A percentile compares a stretch with the other conserved stretches of the same genome.
Conservation (phyloP, 164 flowering plant genomes). For the Cinnamomum micranthum region DNA sequence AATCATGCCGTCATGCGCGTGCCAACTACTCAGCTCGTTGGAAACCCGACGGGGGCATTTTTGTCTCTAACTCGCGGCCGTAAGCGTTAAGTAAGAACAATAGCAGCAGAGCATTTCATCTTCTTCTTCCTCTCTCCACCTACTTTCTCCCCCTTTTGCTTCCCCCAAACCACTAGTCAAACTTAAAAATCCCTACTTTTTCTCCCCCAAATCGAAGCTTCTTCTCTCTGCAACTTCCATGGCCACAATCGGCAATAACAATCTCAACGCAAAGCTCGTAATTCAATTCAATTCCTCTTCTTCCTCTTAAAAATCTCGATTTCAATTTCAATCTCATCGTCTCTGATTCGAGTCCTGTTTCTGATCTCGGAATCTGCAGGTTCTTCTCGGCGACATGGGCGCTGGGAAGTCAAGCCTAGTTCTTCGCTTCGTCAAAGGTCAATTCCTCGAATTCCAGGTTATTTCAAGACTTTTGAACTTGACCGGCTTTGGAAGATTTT, state of each 20-base stretch:
- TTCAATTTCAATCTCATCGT: background rate
- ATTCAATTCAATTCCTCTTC: slow-evolving; percentile 12
- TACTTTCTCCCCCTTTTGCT: background rate
- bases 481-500: background rate
- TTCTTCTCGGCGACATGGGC: slow-evolving; percentile 65
- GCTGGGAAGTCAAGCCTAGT: slow-evolving; percentile 70
- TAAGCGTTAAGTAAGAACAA: background rate
- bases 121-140: background rate
- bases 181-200: too few relatives aligned
- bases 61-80: background rate
- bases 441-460: slow-evolving; percentile 66
- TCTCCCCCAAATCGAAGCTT: background rate
- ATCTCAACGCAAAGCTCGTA: slow-evolving; percentile 70
- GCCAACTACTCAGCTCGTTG: background rate
- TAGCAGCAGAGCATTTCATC: background rate
- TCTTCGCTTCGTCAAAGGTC: slow-evolving; percentile 64
- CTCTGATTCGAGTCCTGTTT: background rate
- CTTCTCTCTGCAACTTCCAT: slow-evolving; percentile 20
- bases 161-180: background rate
- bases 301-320: background rate
- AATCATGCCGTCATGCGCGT: too few relatives aligned
- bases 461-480: background rate
- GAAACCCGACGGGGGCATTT: background rate
- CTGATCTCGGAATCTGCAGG: slow-evolving; percentile 25
- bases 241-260: slow-evolving; percentile 59